Conservation (phyloP, 2,329 filamentous ascomycete species). For the Phyllosticta ampelicida region DNA sequence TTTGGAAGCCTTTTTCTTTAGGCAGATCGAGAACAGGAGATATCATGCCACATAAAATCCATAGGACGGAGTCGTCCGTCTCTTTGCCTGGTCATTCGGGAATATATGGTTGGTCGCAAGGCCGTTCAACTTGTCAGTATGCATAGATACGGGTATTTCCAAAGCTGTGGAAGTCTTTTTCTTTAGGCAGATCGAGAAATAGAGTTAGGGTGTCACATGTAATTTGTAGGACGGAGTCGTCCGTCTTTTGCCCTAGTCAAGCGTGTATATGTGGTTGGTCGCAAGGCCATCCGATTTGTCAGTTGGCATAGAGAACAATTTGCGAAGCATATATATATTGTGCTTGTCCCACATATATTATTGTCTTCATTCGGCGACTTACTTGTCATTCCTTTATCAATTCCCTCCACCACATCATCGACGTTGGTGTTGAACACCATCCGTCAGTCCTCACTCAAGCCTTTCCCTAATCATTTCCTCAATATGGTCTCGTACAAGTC, state of each 20-base stretch:
- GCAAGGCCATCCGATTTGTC: not conserved
- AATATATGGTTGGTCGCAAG: not conserved
- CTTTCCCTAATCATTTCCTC: not conserved
- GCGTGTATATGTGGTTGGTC: not conserved
- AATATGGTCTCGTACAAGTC: not conserved
- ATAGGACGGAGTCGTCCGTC: not conserved
- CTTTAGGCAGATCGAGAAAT: too few species aligned
- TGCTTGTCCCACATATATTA: not conserved
- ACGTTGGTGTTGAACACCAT: not conserved
- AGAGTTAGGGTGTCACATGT: too few species aligned
- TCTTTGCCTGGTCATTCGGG: not conserved
- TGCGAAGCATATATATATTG: not conserved
- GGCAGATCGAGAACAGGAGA: too few species aligned
- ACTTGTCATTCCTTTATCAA: too few species aligned
- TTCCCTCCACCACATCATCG: rapidly evolving
- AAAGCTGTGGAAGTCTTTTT: not conserved
- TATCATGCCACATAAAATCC: too few species aligned
- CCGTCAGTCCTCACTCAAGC: not conserved
- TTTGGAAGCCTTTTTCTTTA: too few species aligned
- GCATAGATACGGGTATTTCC: not conserved
- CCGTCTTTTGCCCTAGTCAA: not conserved
- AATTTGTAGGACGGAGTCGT: not conserved
- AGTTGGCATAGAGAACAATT: not conserved
- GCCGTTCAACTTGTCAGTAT: not conserved
- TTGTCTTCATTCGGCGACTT: too few species aligned